Evolutionary conservation across 208 protist genomes (phyloP).

Genomic region (Wallacemonas sp.): DNA sequence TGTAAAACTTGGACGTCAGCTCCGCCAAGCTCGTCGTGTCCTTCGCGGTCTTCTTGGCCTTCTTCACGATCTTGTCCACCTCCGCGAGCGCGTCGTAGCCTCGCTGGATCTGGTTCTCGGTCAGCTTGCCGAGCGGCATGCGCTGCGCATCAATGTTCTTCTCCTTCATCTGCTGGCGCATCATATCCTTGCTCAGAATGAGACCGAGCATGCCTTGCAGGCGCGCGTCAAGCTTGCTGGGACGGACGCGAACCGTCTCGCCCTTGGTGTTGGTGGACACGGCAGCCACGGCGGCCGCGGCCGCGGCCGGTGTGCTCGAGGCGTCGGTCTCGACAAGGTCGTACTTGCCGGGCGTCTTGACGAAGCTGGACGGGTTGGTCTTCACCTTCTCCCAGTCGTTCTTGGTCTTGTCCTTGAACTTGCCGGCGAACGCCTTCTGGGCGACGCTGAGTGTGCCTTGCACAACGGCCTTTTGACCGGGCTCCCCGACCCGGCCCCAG

Average conservation of each 20-base stretch:
- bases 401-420: slow-evolving; percentile 72
- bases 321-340: slow-evolving; percentile 28
- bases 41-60: slow-evolving; percentile 6
- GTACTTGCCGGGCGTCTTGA: slow-evolving; percentile 30
- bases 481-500: slow-evolving; percentile 74
- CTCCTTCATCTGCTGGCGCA: slow-evolving; percentile 28
- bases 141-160: slow-evolving; percentile 25
- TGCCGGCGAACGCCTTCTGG: slow-evolving; percentile 49
- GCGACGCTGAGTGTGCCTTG: slow-evolving; percentile 6
- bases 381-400: slow-evolving; percentile 51
- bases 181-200: slow-evolving; percentile 28
- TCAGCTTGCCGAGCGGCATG: slow-evolving; percentile 28
- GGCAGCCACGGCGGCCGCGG: slow-evolving; percentile 2
- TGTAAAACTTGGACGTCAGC: slow-evolving; percentile 50
- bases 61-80: slow-evolving; percentile 12
- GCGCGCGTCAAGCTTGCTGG: slow-evolving; percentile 7
- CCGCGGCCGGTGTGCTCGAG: neutral
- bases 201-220: slow-evolving; percentile 20
- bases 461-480: slow-evolving; percentile 32
- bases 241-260: slow-evolving; percentile 6
- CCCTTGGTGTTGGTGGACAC: neutral
- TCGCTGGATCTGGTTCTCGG: slow-evolving; percentile 30
- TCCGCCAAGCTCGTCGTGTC: slow-evolving; percentile 2
- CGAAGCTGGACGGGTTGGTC: slow-evolving; percentile 25
- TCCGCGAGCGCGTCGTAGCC: slow-evolving; percentile 35